These are phyloP conservation scores for Atkinsonella texensis DNA, from an alignment of 2,329 filamentous ascomycete species.

Conservation along the genomic window DNA sequence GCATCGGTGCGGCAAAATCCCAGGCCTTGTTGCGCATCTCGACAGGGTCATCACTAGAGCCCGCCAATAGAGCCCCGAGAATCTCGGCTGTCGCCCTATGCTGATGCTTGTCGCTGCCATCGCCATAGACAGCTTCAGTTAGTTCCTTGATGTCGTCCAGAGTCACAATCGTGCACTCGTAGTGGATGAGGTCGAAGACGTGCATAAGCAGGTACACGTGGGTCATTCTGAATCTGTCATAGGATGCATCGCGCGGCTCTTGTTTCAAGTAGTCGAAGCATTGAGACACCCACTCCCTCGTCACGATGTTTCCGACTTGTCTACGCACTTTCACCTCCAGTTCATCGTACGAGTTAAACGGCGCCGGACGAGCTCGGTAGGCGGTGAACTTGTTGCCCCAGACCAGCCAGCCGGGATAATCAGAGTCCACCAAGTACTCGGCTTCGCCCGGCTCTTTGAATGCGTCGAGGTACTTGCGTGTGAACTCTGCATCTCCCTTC, in stretches of 20 bases:
- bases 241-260: conserved; percentile 70
- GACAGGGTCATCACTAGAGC: conserved; percentile 64
- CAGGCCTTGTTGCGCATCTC: conserved; percentile 68
- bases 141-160: conserved; percentile 84
- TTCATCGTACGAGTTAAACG: conserved; percentile 64
- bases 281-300: conserved; percentile 72
- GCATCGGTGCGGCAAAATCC: conserved; percentile 81
- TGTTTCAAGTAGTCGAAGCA: conserved; percentile 94
- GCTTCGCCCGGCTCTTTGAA: conserved; percentile 59
- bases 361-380: conserved; percentile 58
- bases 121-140: conserved; percentile 65
- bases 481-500: conserved; percentile 67
- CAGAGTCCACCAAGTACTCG: conserved; percentile 82
- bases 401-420: conserved; percentile 91
- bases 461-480: conserved; percentile 59
- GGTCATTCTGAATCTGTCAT: conserved; percentile 82
- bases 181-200: conserved; percentile 79
- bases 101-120: conserved; percentile 95
- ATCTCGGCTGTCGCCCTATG: conserved; percentile 94
- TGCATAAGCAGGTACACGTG: conserved; percentile 81
- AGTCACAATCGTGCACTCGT: conserved; percentile 62
- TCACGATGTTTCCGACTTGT: conserved; percentile 70
- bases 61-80: conserved; percentile 69
- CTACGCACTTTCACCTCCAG: conserved; percentile 61
- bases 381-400: conserved; percentile 85